Base-by-base conservation (phyloP, 192 early-diverging fungal species). In the Backusella luteola region DNA sequence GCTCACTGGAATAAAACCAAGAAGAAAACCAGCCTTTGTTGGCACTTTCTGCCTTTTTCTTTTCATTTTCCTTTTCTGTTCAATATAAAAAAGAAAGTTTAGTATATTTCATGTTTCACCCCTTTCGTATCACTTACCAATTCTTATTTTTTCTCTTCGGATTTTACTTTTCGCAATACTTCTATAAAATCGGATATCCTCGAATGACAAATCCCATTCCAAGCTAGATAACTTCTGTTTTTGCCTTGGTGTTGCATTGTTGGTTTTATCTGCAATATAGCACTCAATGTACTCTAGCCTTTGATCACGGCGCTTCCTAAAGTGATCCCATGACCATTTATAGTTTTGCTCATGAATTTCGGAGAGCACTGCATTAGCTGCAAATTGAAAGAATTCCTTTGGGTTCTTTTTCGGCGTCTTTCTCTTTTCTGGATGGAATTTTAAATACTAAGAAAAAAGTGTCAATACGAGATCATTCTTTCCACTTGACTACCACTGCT, bases 131-230 rank as follows among this genome's bases (percentile, higher is more conserved):
- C 12, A 21, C 32, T 73, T 78, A 79, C 77, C 69, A 34, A 91
- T 85, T 52, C 82, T 38, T 34, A 88, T 84, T 76, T 85, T 84
- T 71, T 91, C 88, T 80, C 88, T 90, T 41, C 89, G 81, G 38
- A 94, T 77, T 66, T 86, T 82, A 35, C 87, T 83, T 56, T 89
- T 87, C 0, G 93, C 91, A 34, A 90, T 85, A 7, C 88, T 87
- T 14, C 93, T 81, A 72, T 94, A 95, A 66, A 90, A 85, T 66
- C 90, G 85, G 72, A 96, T 93, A 78, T 96, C 95, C 52, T 94
- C 89, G 81, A 89, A 94, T 0, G 89, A 88, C 1, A 95, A 87
- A 44, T 82, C 82, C 35, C 85, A 77, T 73, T 95, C 93, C 34
- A 95, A 75, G 42, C 83, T 78, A 7, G 83, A 82, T 23, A 95